A percentile compares a stretch with the other conserved stretches of the same genome.
These are phyloP conservation scores for Tolypocladium ovalisporum DNA, from an alignment of 2,329 filamentous ascomycete genomes.

Conservation along the genomic window DNA sequence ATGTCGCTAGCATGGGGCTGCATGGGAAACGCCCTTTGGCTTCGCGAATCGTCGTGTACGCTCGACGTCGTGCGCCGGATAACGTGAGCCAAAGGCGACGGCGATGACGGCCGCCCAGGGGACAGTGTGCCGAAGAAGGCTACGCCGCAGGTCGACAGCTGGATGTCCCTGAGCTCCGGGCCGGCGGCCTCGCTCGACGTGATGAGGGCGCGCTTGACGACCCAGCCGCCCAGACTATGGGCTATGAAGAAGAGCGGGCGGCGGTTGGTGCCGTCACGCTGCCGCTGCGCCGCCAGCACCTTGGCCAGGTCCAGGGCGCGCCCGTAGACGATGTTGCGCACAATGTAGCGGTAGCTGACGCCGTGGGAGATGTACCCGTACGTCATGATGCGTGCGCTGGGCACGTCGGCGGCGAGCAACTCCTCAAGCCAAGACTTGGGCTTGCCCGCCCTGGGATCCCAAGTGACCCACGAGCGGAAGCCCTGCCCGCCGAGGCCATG, in stretches of 20 bases:
- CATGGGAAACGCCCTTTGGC: neutral
- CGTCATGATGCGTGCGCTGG: slow-evolving; percentile 15
- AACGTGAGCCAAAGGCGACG: slow-evolving; percentile 12
- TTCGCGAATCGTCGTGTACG: neutral
- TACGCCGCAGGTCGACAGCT: slow-evolving; percentile 15
- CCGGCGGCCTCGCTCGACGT: slow-evolving; percentile 15
- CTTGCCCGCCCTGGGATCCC: slow-evolving; percentile 8
- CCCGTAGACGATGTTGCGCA: slow-evolving; percentile 13
- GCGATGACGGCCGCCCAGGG: slow-evolving; percentile 10
- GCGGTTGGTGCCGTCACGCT: slow-evolving; percentile 6
- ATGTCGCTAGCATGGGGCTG: slow-evolving; percentile 9
- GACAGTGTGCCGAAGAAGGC: slow-evolving; percentile 15
- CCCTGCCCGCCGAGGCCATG: slow-evolving; percentile 14
- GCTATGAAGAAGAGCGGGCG: slow-evolving; percentile 17
- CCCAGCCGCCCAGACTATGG: slow-evolving; percentile 16
- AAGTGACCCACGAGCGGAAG: slow-evolving; percentile 13
- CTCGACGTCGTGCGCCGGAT: slow-evolving; percentile 13
- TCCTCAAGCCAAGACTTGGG: slow-evolving; percentile 14
- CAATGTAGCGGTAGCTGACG: slow-evolving; percentile 11
- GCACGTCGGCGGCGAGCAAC: slow-evolving; percentile 11
- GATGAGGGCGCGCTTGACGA: slow-evolving; percentile 16
- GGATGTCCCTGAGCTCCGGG: slow-evolving; percentile 10
- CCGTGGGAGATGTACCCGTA: slow-evolving; percentile 13
- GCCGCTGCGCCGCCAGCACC: slow-evolving; percentile 8
- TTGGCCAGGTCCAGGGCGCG: slow-evolving; percentile 12